Evolutionary conservation across 192 early-diverging fungal genomes (phyloP).

Genomic region (Linnemannia exigua): DNA sequence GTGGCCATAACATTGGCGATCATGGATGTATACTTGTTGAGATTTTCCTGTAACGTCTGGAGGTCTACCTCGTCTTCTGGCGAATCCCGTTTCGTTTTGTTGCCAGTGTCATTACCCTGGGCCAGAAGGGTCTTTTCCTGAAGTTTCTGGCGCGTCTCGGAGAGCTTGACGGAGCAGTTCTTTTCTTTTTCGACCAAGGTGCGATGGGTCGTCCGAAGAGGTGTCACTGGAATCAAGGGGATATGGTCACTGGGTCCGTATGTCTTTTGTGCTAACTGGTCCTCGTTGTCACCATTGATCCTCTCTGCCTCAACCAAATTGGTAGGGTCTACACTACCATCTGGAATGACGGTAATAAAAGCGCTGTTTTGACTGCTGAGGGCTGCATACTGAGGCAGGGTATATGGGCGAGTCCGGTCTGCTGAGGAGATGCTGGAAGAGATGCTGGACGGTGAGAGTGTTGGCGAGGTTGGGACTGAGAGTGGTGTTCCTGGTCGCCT

Average conservation of each 20-base stretch:
- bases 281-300: slow-evolving; percentile 60
- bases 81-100: slow-evolving; percentile 13
- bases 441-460: slow-evolving; percentile 52
- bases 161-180: slow-evolving; percentile 49
- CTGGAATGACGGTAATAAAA: slow-evolving; percentile 59
- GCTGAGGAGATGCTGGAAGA: slow-evolving; percentile 44
- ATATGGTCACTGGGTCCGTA: slow-evolving; percentile 62
- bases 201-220: slow-evolving; percentile 64
- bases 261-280: slow-evolving; percentile 51
- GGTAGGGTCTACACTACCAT: slow-evolving; percentile 68
- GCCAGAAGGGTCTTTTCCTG: slow-evolving; percentile 32
- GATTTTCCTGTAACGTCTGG: slow-evolving; percentile 61
- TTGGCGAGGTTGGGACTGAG: slow-evolving; percentile 58
- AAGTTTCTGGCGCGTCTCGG: slow-evolving; percentile 45
- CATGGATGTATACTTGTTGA: slow-evolving; percentile 58
- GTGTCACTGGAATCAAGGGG: slow-evolving; percentile 70
- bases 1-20: slow-evolving; percentile 64
- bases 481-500: slow-evolving; percentile 39
- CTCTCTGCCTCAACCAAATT: slow-evolving; percentile 68
- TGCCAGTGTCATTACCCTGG: slow-evolving; percentile 7
- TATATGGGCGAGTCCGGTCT: slow-evolving; percentile 47
- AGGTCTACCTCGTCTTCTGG: slow-evolving; percentile 36
- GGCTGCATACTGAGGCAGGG: slow-evolving; percentile 50
- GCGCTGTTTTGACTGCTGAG: slow-evolving; percentile 35
- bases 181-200: slow-evolving; percentile 64